Conservation (phyloP, 1,139 yeast species). For the Suhomyces bokatorum region DNA sequence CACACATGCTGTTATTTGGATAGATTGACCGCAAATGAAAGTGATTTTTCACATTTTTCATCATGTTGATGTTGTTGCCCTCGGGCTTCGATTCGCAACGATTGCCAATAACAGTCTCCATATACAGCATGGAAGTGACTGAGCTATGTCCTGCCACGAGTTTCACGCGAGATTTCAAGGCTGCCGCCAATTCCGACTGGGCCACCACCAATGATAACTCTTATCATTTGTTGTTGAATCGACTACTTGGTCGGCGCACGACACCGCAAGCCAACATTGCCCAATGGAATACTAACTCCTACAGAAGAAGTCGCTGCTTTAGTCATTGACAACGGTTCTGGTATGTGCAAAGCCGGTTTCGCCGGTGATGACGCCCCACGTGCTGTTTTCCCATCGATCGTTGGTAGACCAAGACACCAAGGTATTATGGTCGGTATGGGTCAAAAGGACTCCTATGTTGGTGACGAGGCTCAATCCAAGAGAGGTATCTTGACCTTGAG, state of each 20-base stretch:
- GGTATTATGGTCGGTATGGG: conserved; percentile 99
- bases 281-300: neutral
- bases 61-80: neutral
- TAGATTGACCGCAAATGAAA: conserved; percentile 7
- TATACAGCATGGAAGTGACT: neutral
- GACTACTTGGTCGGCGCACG: conserved; percentile 6
- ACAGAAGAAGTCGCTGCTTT: conserved; percentile 61
- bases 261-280: conserved; percentile 1
- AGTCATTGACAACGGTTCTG: conserved; percentile 99
- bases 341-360: conserved; percentile 99
- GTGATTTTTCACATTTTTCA: conserved; percentile 9
- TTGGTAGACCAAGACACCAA: conserved; percentile 99
- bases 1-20: neutral
- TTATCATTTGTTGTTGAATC: conserved; percentile 12
- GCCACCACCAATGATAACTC: neutral
- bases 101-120: neutral
- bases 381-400: conserved; percentile 99
- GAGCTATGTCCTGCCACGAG: neutral
- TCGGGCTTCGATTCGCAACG: neutral
- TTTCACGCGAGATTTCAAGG: neutral
- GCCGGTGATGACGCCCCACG: conserved; percentile 99
- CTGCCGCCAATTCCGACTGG: conserved; percentile 5
- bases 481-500: conserved; percentile 99
- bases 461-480: conserved; percentile 99
- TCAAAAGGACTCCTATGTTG: conserved; percentile 99